phyloP scores from a whole-genome alignment of 1,139 yeast species.

The Yamadazyma sp. region DNA sequence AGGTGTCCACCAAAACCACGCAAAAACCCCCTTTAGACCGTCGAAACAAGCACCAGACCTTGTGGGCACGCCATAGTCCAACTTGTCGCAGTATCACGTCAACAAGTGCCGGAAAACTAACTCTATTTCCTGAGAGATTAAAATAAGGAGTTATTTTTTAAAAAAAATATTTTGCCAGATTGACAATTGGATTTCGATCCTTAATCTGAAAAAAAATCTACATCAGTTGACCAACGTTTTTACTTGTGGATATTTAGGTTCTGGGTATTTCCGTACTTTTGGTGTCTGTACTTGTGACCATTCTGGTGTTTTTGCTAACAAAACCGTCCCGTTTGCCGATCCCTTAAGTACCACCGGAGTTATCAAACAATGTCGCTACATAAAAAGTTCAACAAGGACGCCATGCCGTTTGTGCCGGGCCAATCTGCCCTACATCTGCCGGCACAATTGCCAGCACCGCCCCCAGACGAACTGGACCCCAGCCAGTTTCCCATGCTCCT shows the following conservation, averaged over 20 bases:
- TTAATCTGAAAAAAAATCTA: neutral
- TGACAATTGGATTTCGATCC: conserved; percentile 1
- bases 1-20: too few species aligned
- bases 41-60: too few species aligned
- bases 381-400: conserved; percentile 22
- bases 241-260: neutral
- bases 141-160: conserved; percentile 1
- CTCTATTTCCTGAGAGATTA: neutral
- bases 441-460: neutral
- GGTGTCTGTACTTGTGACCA: neutral
- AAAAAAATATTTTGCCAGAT: neutral
- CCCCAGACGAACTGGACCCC: neutral
- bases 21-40: too few species aligned
- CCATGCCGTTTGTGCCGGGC: conserved; percentile 26
- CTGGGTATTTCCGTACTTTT: too few species aligned
- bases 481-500: conserved; percentile 2
- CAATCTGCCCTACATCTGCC: conserved; percentile 1
- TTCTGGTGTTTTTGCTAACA: neutral
- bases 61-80: too few species aligned
- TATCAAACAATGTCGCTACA: too few species aligned
- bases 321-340: neutral
- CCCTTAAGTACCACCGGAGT: neutral
- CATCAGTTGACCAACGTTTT: too few species aligned
- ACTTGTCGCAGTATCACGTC: too few species aligned
- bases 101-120: neutral